These are phyloP conservation scores for Stramenopiles sp. DNA, from an alignment of 352 stramenopile genomes.

Conservation along the genomic window DNA sequence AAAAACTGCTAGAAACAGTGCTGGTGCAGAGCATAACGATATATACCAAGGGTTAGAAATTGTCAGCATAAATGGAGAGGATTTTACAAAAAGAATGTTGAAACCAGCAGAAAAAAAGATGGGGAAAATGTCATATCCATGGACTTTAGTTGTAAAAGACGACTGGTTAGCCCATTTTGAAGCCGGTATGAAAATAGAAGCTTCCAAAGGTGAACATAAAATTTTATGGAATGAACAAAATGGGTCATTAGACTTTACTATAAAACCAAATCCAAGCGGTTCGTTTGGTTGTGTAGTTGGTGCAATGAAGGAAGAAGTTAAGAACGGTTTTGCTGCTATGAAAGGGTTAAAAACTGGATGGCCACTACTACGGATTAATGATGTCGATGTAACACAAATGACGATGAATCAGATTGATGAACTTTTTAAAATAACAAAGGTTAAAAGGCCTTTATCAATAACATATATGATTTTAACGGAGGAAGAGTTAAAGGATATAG, in stretches of 20 bases:
- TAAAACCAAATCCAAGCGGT: neutral
- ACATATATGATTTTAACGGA: neutral
- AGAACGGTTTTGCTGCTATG: neutral
- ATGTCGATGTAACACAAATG: neutral
- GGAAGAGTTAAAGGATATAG: neutral
- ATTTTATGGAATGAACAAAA: neutral
- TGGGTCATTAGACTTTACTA: neutral
- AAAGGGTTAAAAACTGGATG: neutral
- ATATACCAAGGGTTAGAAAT: neutral
- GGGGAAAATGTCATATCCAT: neutral
- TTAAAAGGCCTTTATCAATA: neutral
- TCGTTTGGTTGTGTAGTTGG: neutral
- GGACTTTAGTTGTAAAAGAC: neutral
- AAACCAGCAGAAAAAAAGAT: neutral
- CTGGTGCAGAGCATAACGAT: neutral
- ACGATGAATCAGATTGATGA: neutral
- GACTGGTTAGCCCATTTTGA: neutral
- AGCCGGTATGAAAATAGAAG: neutral
- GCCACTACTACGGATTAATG: neutral
- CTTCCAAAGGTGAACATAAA: neutral
- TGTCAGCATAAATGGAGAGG: neutral
- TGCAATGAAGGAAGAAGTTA: neutral
- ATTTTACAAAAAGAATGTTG: neutral
- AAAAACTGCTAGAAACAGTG: neutral
- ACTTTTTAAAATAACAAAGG: neutral